Evolutionary conservation across 306 rosid species (phyloP), one percentile per base, ranked within the genome.

Genomic region (Trifolium dubium): DNA sequence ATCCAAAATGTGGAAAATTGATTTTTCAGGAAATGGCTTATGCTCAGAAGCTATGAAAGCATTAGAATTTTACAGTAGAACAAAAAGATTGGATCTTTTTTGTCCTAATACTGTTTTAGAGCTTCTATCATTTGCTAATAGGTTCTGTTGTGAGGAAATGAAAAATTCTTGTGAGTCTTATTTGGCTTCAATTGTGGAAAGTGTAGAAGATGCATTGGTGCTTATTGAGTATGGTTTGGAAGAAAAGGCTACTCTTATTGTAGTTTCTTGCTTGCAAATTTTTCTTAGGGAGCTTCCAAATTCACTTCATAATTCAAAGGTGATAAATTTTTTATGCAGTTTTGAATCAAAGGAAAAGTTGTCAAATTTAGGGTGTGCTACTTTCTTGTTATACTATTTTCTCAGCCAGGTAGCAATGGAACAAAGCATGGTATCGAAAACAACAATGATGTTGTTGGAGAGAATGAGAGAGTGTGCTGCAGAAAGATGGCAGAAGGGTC

Each of bases 131-230:
- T 88, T 92, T 44, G 86, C 97, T 5, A 89, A 88, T 74, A 84
- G 88, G 84, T 92, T 92, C 74, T 92, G 93, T 71, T 92, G 97
- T 56, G 96, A 88, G 69, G 92, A 85, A 56, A 71, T 92, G 96
- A 92, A 85, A 71, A 76, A 80, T 74, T 77, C 82, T 46, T 92
- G 97, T 77, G 96, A 92, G 51, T 78, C 83, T 3, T 80, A 86
- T 83, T 77, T 92, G 64, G 93, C 90, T 64, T 88, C 93, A 12
- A 46, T 71, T 67, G 86, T 89, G 58, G 80, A 29, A 29, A 71
- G 74, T 64, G 17, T 88, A 47, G 92, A 89, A 40, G 93, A 88
- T 47, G 97, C 96, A 2, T 79, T 88, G 84, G 1, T 82, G 49
- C 92, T 92, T 30, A 81, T 92, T 82, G 96, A 89, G 13, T 86